These are phyloP conservation scores for Diaporthe capsici DNA, from an alignment of 2,329 filamentous ascomycete genomes.

Conservation along the genomic window DNA sequence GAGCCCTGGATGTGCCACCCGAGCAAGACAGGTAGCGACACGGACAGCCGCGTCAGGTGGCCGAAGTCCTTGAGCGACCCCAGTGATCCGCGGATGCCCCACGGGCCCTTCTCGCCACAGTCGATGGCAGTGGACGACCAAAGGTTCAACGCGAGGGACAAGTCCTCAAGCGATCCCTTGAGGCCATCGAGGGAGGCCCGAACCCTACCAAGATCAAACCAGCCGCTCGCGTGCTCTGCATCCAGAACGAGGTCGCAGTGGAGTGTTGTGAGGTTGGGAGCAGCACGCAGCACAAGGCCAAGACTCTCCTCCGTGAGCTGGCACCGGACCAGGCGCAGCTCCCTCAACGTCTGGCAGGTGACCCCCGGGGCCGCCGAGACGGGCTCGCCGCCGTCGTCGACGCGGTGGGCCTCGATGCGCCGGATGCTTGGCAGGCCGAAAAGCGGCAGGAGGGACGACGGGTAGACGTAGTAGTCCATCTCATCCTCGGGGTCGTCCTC, in stretches of 20 bases:
- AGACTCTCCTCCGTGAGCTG: slow-evolving; percentile 4
- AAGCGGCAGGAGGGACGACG: background rate
- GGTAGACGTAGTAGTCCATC: slow-evolving; percentile 23
- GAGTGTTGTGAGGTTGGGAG: background rate
- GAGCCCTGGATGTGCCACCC: background rate
- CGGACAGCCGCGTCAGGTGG: background rate
- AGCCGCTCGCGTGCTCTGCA: background rate
- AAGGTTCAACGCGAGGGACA: background rate
- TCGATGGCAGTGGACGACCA: slow-evolving; percentile 17
- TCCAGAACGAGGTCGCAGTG: slow-evolving; percentile 6
- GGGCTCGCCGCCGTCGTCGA: background rate
- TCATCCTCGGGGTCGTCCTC: slow-evolving; percentile 6
- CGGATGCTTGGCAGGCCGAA: slow-evolving; percentile 4
- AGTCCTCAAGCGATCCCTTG: background rate
- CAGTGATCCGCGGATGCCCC: slow-evolving; percentile 8
- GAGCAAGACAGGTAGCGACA: slow-evolving; percentile 4
- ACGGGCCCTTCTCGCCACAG: background rate
- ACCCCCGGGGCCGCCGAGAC: background rate
- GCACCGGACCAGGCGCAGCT: slow-evolving; percentile 1
- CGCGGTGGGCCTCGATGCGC: slow-evolving; percentile 13
- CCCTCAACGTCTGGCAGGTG: background rate
- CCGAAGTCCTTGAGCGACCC: slow-evolving; percentile 2
- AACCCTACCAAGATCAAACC: background rate
- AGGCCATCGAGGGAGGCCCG: background rate
- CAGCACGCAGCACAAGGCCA: background rate